Conservation (phyloP, 768 basidiomycete genomes). For the Trametes elegans region DNA sequence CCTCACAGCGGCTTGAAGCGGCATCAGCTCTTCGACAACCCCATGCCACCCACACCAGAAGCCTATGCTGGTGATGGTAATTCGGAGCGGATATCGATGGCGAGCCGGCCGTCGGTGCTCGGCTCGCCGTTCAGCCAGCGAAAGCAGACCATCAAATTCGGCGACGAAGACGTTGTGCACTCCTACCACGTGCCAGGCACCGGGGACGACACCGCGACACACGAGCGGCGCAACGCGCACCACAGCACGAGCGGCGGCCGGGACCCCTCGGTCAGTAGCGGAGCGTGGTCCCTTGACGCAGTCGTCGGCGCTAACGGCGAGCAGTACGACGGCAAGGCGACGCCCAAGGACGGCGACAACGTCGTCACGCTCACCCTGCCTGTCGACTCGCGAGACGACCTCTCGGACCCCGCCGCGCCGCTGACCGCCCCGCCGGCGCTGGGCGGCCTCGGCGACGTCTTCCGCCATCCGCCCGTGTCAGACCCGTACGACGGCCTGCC, state of each 20-base stretch:
- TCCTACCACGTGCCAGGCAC: constrained; percentile 50
- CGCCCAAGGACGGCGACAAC: constrained; percentile 3
- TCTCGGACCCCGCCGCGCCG: constrained; percentile 3
- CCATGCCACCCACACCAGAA: constrained; percentile 50
- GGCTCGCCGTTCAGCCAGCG: constrained; percentile 25
- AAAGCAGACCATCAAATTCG: constrained; percentile 73
- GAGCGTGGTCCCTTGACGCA: constrained; percentile 13
- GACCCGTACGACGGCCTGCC: constrained; percentile 21
- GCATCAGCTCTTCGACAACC: constrained; percentile 87
- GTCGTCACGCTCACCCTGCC: constrained; percentile 16
- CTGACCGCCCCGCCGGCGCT: constrained; percentile 17
- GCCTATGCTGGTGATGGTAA: constrained; percentile 27
- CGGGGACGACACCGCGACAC: constrained; percentile 27
- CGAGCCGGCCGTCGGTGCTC: constrained; percentile 31
- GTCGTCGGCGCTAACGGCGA: constrained; percentile 22
- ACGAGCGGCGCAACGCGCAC: constrained; percentile 26
- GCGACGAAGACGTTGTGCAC: constrained; percentile 68
- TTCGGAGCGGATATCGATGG: constrained; percentile 40
- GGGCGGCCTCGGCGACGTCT: constrained; percentile 11
- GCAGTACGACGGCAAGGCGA: constrained; percentile 10
- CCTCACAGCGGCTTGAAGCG: constrained; percentile 58
- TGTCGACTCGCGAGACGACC: constrained; percentile 12
- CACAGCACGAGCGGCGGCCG: constrained; percentile 15
- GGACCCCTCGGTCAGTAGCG: constrained; percentile 21
- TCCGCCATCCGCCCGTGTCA: not conserved